A percentile compares a stretch with the other conserved stretches of the same genome.
phyloP scores from a whole-genome alignment of 2,329 filamentous ascomycete genomes.

The Dryadomyces quercus-mongolicae region DNA sequence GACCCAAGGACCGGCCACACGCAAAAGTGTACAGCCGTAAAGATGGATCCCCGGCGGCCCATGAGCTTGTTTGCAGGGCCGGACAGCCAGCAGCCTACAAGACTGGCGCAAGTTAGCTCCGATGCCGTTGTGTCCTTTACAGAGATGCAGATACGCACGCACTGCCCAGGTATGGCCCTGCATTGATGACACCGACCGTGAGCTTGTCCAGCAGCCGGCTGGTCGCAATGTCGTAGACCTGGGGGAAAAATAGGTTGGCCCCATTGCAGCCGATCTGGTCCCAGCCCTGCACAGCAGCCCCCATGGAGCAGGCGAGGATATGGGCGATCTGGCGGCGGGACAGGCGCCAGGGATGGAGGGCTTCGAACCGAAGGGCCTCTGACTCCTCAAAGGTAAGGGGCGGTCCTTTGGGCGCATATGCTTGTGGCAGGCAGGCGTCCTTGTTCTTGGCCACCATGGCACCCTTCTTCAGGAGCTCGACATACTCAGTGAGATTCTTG shows the following conservation, averaged over 20 bases:
- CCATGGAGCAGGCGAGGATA: slow-evolving; percentile 55
- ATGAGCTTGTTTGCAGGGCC: slow-evolving; percentile 37
- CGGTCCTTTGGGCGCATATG: neutral
- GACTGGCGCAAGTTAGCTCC: neutral
- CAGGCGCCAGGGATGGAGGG: slow-evolving; percentile 49
- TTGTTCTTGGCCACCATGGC: neutral
- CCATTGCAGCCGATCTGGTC: slow-evolving; percentile 52
- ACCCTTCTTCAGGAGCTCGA: neutral
- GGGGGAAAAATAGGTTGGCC: slow-evolving; percentile 49
- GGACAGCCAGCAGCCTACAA: slow-evolving; percentile 50
- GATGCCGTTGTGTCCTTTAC: neutral
- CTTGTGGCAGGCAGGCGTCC: neutral
- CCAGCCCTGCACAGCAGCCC: slow-evolving; percentile 59
- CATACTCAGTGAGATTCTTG: neutral
- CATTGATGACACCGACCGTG: slow-evolving; percentile 53
- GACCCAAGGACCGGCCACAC: slow-evolving; percentile 56
- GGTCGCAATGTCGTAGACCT: slow-evolving; percentile 34
- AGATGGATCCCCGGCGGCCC: slow-evolving; percentile 50
- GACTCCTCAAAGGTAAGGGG: neutral
- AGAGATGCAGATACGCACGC: neutral
- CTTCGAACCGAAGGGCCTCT: neutral
- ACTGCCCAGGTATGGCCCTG: neutral
- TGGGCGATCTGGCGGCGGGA: slow-evolving; percentile 52
- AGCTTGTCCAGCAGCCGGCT: slow-evolving; percentile 23
- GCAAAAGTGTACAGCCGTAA: slow-evolving; percentile 62